A percentile compares a stretch with the other conserved stretches of the same genome.
Conservation (phyloP, 73 alveolate species). For the Blepharisma japonicum region DNA sequence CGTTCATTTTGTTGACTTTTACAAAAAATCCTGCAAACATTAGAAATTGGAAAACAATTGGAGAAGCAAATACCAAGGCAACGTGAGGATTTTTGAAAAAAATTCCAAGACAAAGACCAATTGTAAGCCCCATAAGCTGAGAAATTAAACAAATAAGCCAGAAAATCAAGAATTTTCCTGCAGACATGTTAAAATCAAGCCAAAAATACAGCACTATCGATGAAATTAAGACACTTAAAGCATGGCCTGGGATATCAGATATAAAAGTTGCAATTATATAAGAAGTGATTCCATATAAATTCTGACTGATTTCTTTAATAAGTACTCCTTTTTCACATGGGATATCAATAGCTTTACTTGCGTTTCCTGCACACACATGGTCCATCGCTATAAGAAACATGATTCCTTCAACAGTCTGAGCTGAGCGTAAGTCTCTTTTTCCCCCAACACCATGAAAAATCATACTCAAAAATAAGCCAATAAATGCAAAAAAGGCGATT, state of each 20-base stretch:
- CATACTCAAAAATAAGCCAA: too few relatives aligned
- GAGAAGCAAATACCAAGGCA: constrained; percentile 37
- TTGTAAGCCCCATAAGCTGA: neutral
- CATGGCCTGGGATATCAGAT: neutral
- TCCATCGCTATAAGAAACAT: too few relatives aligned
- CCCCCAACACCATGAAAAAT: too few relatives aligned
- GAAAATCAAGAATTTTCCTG: neutral
- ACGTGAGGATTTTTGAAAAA: neutral
- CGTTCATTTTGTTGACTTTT: constrained; percentile 33
- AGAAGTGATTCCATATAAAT: neutral
- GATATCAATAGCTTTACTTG: neutral
- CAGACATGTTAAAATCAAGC: neutral
- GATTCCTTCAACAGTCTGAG: too few relatives aligned
- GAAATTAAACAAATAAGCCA: neutral
- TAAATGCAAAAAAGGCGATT: too few relatives aligned
- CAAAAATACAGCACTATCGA: neutral
- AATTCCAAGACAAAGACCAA: neutral
- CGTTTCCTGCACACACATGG: neutral
- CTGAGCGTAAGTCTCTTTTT: too few relatives aligned
- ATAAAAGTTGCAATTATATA: neutral
- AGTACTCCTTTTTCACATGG: neutral
- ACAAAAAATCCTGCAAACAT: constrained; percentile 53
- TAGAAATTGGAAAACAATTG: constrained; percentile 39
- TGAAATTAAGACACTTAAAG: neutral
- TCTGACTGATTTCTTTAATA: neutral